Evolutionary conservation across 202 grass and related monocot species (phyloP).

Genomic region (Musa balbisiana): DNA sequence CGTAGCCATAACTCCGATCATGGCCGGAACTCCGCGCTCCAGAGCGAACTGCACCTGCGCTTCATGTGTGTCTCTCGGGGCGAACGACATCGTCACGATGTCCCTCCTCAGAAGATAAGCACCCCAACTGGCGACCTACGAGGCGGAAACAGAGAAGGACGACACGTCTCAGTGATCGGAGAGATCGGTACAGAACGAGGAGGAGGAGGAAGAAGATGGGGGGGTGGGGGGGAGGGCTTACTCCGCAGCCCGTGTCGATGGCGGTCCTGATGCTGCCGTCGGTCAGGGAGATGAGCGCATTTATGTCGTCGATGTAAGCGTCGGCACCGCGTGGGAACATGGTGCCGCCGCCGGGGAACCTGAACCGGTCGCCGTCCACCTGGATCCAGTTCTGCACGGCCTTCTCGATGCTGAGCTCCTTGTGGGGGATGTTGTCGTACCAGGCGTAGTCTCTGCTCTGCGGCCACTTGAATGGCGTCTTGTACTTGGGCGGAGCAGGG

Average conservation of each 20-base stretch:
- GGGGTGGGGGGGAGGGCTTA: conserved; percentile 11
- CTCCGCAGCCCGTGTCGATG: conserved; percentile 82
- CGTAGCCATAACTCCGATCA: conserved; percentile 19
- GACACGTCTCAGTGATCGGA: neutral
- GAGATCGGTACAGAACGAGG: neutral
- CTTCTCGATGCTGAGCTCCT: conserved; percentile 97
- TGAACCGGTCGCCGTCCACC: conserved; percentile 68
- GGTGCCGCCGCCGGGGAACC: conserved; percentile 86
- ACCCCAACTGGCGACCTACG: conserved; percentile 12
- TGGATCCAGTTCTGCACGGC: conserved; percentile 96
- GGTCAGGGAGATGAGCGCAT: conserved; percentile 55
- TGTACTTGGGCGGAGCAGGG: conserved; percentile 70
- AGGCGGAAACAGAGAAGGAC: neutral
- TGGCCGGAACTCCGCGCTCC: conserved; percentile 16
- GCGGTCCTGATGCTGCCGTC: conserved; percentile 84
- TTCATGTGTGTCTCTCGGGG: conserved; percentile 11
- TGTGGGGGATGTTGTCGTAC: conserved; percentile 94
- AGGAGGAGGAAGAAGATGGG: neutral
- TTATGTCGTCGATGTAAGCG: conserved; percentile 84
- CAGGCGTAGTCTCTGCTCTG: conserved; percentile 74
- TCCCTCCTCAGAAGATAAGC: conserved; percentile 14
- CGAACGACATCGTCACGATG: conserved; percentile 14
- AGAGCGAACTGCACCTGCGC: conserved; percentile 16
- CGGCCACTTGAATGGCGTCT: conserved; percentile 83
- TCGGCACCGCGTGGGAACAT: conserved; percentile 75